Conservation (phyloP, 208 protist species). For the Borovskyia barvae region DNA sequence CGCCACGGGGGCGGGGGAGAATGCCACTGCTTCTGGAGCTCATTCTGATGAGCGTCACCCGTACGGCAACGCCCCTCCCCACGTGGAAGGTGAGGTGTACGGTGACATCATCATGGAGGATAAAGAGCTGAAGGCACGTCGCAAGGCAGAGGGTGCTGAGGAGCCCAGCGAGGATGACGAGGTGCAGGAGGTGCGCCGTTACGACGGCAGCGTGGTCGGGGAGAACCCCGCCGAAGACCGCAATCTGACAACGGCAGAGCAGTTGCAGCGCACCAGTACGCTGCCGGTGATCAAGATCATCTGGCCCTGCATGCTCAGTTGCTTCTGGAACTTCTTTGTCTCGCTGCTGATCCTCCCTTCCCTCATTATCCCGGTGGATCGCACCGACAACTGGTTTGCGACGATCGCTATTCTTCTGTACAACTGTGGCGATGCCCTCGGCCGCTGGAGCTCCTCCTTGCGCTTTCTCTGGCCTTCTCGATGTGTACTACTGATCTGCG, state of each 20-base stretch:
- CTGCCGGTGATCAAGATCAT: slow-evolving; percentile 63
- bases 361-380: slow-evolving; percentile 66
- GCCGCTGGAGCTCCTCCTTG: slow-evolving; percentile 56
- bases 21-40: not conserved
- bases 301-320: slow-evolving; percentile 54
- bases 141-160: slow-evolving; percentile 12
- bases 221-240: slow-evolving; percentile 32
- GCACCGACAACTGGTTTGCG: slow-evolving; percentile 66
- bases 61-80: not conserved
- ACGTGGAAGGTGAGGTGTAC: slow-evolving; percentile 4
- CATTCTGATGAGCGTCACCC: slow-evolving; percentile 7
- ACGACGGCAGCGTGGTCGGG: not conserved
- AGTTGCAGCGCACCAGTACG: slow-evolving; percentile 47
- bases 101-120: slow-evolving; percentile 27
- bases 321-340: slow-evolving; percentile 76
- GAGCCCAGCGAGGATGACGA: slow-evolving; percentile 23
- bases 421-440: slow-evolving; percentile 77
- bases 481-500: slow-evolving; percentile 41
- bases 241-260: slow-evolving; percentile 61
- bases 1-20: not conserved
- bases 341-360: slow-evolving; percentile 78
- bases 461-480: slow-evolving; percentile 48
- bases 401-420: slow-evolving; percentile 79
- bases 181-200: slow-evolving; percentile 15
- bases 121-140: slow-evolving; percentile 11